Evolutionary conservation across 768 basidiomycete species (phyloP).

Genomic region (Pleurotus platypus): DNA sequence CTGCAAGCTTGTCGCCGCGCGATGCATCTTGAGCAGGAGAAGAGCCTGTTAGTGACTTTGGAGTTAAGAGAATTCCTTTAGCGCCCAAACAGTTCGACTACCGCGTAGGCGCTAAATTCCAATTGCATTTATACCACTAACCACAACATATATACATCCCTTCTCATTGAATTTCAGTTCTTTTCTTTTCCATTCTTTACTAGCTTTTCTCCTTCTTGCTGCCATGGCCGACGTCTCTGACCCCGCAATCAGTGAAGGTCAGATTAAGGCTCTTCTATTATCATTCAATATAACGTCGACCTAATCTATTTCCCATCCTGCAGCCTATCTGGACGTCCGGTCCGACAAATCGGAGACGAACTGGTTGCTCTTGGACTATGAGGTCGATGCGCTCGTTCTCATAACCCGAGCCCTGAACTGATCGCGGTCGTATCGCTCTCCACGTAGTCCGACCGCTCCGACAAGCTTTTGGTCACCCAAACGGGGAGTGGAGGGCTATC

Average conservation of each 20-base stretch:
- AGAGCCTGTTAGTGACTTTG: conserved; percentile 1
- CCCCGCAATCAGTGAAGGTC: conserved; percentile 71
- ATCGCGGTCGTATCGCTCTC: conserved; percentile 9
- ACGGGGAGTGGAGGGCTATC: conserved; percentile 78
- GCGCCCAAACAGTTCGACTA: no score
- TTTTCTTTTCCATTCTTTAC: conserved; percentile 3
- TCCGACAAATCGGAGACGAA: conserved; percentile 82
- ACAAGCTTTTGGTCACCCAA: conserved; percentile 73
- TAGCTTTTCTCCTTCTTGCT: conserved; percentile 1
- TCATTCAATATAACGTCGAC: conserved; percentile 5
- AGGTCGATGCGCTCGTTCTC: conserved; percentile 29
- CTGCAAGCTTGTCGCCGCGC: neutral
- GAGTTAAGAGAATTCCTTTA: no score
- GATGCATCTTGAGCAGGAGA: conserved; percentile 22
- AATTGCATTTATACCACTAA: neutral
- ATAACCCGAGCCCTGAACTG: neutral
- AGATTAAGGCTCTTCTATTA: conserved; percentile 12
- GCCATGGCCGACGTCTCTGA: conserved; percentile 80
- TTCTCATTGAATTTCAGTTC: conserved; percentile 3
- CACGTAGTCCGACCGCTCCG: conserved; percentile 64
- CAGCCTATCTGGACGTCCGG: conserved; percentile 88
- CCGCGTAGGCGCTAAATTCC: no score
- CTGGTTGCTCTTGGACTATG: conserved; percentile 90
- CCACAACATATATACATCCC: neutral
- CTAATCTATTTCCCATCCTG: conserved; percentile 21